These are phyloP conservation scores for Colletotrichum falcatum DNA, from an alignment of 2,329 filamentous ascomycete genomes.

Conservation along the genomic window DNA sequence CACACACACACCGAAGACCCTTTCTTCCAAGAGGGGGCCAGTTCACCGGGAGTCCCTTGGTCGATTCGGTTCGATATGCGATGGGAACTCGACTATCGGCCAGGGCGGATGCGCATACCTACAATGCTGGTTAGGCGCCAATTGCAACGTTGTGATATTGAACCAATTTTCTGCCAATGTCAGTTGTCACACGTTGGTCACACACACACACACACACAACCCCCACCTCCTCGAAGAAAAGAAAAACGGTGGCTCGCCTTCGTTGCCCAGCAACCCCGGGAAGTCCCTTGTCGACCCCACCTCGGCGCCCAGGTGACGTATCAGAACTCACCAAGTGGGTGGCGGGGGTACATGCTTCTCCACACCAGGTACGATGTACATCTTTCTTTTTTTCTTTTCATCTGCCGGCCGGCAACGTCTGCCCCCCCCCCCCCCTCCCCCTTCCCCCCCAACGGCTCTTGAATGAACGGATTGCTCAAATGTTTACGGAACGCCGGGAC, in stretches of 20 bases:
- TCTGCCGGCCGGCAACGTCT: slow-evolving; percentile 19
- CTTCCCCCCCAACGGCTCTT: too few relatives aligned
- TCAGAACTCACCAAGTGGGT: slow-evolving; percentile 25
- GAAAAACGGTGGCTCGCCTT: background rate
- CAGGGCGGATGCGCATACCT: too few relatives aligned
- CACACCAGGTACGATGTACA: background rate
- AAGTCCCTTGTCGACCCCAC: slow-evolving; percentile 35
- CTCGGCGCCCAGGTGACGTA: slow-evolving; percentile 38
- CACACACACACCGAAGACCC: background rate
- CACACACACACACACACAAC: too few relatives aligned
- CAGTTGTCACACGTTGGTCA: slow-evolving; percentile 8
- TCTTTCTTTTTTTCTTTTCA: background rate
- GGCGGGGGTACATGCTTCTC: background rate
- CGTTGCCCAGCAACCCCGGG: slow-evolving; percentile 42
- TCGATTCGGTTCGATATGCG: background rate
- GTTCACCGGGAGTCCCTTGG: slow-evolving; percentile 1
- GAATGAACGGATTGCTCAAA: background rate
- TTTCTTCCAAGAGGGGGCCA: background rate
- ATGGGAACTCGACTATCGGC: background rate
- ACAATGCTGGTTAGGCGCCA: slow-evolving; percentile 26
- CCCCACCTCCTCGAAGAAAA: background rate
- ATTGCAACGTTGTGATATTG: slow-evolving; percentile 13
- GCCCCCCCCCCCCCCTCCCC: background rate
- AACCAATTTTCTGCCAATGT: background rate
- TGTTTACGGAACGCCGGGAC: background rate